These are phyloP conservation scores for Sugiyamaella qingdaonensis DNA, from an alignment of 805 yeast genomes.

Conservation along the genomic window DNA sequence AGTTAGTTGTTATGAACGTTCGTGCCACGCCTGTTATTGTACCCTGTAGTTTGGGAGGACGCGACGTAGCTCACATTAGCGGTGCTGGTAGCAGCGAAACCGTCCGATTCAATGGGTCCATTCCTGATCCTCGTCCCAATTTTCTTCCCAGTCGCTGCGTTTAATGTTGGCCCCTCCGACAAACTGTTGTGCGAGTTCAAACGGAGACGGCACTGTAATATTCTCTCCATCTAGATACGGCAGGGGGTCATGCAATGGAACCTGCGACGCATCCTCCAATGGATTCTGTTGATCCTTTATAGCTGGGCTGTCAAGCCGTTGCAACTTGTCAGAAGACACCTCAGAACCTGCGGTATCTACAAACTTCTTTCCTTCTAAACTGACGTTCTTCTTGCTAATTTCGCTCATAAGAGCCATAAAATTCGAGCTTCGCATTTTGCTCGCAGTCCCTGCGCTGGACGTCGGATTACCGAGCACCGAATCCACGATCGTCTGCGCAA, in stretches of 20 bases:
- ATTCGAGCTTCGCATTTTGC: constrained; percentile 24
- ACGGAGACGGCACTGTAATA: constrained; percentile 14
- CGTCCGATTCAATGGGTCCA: constrained; percentile 1
- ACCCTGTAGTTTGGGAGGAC: too few relatives aligned
- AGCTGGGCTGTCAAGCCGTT: constrained; percentile 1
- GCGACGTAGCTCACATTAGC: not conserved
- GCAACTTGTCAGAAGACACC: constrained; percentile 7
- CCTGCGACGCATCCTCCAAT: not conserved
- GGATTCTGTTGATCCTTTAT: not conserved
- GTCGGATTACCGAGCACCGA: constrained; percentile 5
- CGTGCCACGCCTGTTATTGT: too few relatives aligned
- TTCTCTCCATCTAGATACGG: constrained; percentile 12
- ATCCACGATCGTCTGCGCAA: constrained; percentile 22
- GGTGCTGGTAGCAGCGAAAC: not conserved
- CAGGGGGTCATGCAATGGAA: constrained; percentile 21
- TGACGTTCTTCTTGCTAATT: constrained; percentile 23
- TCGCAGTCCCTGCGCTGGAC: constrained; percentile 3
- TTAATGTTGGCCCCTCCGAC: constrained; percentile 15
- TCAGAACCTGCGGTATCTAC: constrained; percentile 23
- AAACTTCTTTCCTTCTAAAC: constrained; percentile 24
- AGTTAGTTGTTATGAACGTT: not conserved
- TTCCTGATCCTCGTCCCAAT: constrained; percentile 13
- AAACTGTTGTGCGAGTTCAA: constrained; percentile 19
- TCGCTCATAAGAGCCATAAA: constrained; percentile 27
- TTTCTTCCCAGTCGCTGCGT: constrained; percentile 24